These are phyloP conservation scores for Lumnitzera racemosa DNA, from an alignment of 345 rosid species.

Conservation along the genomic window DNA sequence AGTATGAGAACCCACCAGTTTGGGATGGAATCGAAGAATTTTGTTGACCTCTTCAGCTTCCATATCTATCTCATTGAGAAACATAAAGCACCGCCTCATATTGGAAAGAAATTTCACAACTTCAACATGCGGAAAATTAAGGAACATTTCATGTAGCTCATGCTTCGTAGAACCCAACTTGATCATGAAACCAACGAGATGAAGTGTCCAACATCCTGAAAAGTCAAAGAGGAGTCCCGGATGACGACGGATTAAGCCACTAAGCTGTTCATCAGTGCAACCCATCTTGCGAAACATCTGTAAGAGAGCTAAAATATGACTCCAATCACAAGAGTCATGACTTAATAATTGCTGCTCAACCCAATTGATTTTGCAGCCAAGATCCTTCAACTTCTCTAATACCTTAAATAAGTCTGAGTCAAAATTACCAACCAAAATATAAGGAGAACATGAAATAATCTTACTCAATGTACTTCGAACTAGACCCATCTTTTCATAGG, in stretches of 20 bases:
- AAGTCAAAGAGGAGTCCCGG: constrained; percentile 52
- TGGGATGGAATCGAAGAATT: constrained; percentile 31
- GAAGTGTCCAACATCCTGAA: constrained; percentile 36
- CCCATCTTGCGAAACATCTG: constrained; percentile 30
- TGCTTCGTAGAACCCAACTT: constrained; percentile 46
- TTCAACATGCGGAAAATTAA: constrained; percentile 38
- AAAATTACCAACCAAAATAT: constrained; percentile 41
- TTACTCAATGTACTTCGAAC: constrained; percentile 29
- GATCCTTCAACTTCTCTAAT: constrained; percentile 30
- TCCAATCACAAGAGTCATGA: constrained; percentile 42
- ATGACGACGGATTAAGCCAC: constrained; percentile 33
- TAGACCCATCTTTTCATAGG: constrained; percentile 56
- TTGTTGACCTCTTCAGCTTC: constrained; percentile 34
- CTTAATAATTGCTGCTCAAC: constrained; percentile 35
- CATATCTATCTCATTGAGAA: constrained; percentile 56
- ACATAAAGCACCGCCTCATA: constrained; percentile 39
- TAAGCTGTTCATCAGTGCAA: constrained; percentile 24
- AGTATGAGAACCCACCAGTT: constrained; percentile 41
- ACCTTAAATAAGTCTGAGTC: constrained; percentile 36
- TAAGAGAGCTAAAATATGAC: constrained; percentile 31
- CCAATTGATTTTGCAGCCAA: constrained; percentile 40
- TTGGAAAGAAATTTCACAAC: constrained; percentile 39
- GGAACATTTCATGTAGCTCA: constrained; percentile 35
- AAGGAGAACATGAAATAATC: constrained; percentile 41
- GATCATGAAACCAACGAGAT: constrained; percentile 36